phyloP scores from a whole-genome alignment of 129 eudicot genomes.

The Oenanthe sinensis region DNA sequence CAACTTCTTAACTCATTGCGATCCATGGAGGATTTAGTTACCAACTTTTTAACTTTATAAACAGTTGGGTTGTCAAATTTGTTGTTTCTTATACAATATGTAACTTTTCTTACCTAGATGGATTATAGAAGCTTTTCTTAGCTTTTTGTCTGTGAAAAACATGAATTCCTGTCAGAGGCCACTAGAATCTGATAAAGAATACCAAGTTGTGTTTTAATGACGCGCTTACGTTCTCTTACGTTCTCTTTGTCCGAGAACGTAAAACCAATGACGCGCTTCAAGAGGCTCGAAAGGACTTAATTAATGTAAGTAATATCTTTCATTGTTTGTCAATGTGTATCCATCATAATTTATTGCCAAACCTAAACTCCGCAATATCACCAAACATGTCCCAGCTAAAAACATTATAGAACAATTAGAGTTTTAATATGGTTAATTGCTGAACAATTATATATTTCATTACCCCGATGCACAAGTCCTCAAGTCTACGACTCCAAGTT shows the following conservation, averaged over 20 bases:
- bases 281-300: conserved; percentile 1
- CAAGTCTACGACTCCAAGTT: too few relatives aligned
- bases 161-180: background rate
- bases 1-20: background rate
- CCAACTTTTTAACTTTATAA: too few relatives aligned
- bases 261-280: background rate
- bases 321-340: background rate
- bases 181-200: background rate
- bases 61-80: too few relatives aligned
- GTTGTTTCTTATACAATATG: background rate
- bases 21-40: too few relatives aligned
- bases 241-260: background rate
- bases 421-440: too few relatives aligned
- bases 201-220: background rate
- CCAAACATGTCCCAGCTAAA: background rate
- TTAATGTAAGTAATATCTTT: background rate
- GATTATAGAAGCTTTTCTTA: too few relatives aligned
- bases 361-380: background rate
- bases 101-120: background rate
- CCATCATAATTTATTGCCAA: too few relatives aligned
- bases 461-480: background rate
- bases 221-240: too few relatives aligned
- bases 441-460: too few relatives aligned
- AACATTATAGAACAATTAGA: too few relatives aligned
- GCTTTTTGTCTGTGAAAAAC: background rate